Conservation (phyloP, 306 rosid species). For the Vigna unguiculata region DNA sequence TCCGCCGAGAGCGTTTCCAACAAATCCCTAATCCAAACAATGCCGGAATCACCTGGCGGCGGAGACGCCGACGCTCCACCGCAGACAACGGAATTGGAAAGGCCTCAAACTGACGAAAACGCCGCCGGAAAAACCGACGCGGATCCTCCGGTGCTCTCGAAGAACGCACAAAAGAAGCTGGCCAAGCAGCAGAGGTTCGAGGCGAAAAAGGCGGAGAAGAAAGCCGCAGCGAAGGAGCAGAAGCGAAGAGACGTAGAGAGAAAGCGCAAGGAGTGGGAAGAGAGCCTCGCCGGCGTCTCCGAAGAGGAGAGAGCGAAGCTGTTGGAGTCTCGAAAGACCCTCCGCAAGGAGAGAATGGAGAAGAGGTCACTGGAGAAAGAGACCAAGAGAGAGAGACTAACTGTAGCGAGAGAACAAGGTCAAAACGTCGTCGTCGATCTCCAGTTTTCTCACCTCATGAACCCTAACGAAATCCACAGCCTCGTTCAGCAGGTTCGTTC, state of each 20-base stretch:
- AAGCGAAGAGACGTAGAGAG: slow-evolving; percentile 66
- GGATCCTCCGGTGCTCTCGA: slow-evolving; percentile 48
- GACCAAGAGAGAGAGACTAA: slow-evolving; percentile 64
- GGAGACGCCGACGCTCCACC: slow-evolving; percentile 14
- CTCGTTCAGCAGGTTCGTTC: slow-evolving; percentile 81
- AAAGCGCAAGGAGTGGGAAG: slow-evolving; percentile 90
- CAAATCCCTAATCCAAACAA: slow-evolving; percentile 17
- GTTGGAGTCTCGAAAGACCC: slow-evolving; percentile 64
- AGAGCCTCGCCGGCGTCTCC: slow-evolving; percentile 53
- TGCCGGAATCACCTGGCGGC: slow-evolving; percentile 35
- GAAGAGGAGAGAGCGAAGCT: slow-evolving; percentile 78
- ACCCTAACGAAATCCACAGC: slow-evolving; percentile 75
- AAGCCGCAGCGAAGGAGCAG: slow-evolving; percentile 69
- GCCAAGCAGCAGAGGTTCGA: slow-evolving; percentile 74
- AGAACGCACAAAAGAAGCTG: slow-evolving; percentile 80
- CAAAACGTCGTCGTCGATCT: slow-evolving; percentile 85
- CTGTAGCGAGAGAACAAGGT: slow-evolving; percentile 57
- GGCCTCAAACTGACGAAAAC: slow-evolving; percentile 18
- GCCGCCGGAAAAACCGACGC: background rate
- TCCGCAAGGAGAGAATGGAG: slow-evolving; percentile 89
- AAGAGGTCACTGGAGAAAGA: slow-evolving; percentile 65
- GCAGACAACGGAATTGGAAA: background rate
- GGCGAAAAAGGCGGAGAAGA: slow-evolving; percentile 86
- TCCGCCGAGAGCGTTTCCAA: background rate
- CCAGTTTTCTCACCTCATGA: slow-evolving; percentile 81